Evolutionary conservation across 306 rosid species (phyloP).

Genomic region (Medicago arabica): DNA sequence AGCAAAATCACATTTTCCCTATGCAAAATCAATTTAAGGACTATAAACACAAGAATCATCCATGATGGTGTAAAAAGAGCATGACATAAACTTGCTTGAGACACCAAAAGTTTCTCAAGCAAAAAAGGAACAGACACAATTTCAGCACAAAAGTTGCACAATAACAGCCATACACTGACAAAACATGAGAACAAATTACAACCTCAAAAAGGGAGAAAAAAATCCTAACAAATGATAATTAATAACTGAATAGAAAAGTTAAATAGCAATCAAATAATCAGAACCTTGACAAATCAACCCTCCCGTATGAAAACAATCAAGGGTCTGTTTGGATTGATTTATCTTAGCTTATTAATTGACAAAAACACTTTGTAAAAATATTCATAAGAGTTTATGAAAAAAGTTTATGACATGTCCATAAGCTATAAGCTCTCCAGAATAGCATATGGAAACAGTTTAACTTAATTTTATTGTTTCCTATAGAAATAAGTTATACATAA

Average conservation of each 20-base stretch:
- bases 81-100: conserved; percentile 1
- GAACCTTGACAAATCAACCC: neutral
- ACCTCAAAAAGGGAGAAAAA: neutral
- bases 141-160: neutral
- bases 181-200: conserved; percentile 24
- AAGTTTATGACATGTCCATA: neutral
- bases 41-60: neutral
- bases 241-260: neutral
- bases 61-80: conserved; percentile 10
- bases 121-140: neutral
- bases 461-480: neutral
- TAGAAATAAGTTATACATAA: neutral
- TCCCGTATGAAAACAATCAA: neutral
- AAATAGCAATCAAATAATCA: conserved; percentile 13
- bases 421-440: neutral
- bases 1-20: neutral
- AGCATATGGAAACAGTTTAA: neutral
- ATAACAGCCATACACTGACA: conserved; percentile 13
- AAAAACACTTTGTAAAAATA: neutral
- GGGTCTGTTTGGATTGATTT: neutral
- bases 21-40: neutral
- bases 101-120: conserved; percentile 27
- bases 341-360: neutral
- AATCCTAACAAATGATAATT: neutral
- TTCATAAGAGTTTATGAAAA: neutral